Evolutionary conservation across 495 filamentous ascomycete genomes (phyloP), one percentile per base, ranked within the genome.

Genomic region (Talaromyces borbonicus): DNA sequence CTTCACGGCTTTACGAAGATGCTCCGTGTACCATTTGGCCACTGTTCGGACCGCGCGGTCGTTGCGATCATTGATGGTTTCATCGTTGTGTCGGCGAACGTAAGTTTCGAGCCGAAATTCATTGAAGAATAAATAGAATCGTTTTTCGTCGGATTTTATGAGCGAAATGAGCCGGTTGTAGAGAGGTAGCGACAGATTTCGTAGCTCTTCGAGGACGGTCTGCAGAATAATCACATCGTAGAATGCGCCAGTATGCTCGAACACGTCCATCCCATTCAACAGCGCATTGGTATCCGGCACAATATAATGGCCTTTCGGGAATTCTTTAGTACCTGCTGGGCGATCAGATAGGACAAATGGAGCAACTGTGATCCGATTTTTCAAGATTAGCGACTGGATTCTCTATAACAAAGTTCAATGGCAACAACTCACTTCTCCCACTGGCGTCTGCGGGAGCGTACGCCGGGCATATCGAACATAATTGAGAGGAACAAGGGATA

Each of bases 121-220:
- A 62, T 98, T 98, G 74, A 97, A 97, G 65, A 98, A 98, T 36
- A 98, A 85, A 60, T 95, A 97, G 58, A 94, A 97, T 11, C 90
- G 79, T 66, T 97, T 97, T 27, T 94, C 89, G 55, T 93, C 86
- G 54, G 88, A 95, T 60, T 85, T 93, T 23, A 89, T 93, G 54
- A 98, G 68, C 15, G 80, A 75, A 42, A 96, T 78, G 14, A 97
- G 72, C 30, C 92, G 88, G 57, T 95, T 95, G 69, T 97, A 98
- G 41, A 98, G 73, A 18, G 92, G 92, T 43, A 97, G 61, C 8
- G 92, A 97, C 40, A 90, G 80, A 59, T 96, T 95, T 53, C 85
- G 81, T 40, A 98, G 77, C 66, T 97, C 92, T 63, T 98, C 92
- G 16, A 98, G 80, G 22, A 96, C 92, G 1, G 89, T 93, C 60